A percentile compares a stretch with the other conserved stretches of the same genome.
Evolutionary conservation across 1,284 basidiomycete genomes (phyloP).

Genomic region (Ceratobasidium sp.): DNA sequence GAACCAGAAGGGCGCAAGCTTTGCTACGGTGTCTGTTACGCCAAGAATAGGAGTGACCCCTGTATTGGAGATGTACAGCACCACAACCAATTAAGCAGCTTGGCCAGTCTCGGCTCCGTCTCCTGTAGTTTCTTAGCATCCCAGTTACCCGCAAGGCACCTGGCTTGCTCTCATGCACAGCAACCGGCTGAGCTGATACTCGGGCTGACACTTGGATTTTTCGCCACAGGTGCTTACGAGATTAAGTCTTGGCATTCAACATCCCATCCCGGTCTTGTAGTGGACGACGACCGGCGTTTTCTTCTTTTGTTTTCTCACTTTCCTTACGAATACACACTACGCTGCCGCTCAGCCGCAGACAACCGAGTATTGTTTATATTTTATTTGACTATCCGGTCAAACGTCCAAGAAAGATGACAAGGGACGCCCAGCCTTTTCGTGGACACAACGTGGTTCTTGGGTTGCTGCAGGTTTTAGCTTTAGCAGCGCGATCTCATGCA

Average conservation of each 20-base stretch:
- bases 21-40: neutral
- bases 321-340: conserved; percentile 2
- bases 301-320: conserved; percentile 5
- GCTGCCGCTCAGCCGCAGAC: neutral
- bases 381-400: neutral
- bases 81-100: neutral
- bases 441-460: conserved; percentile 44
- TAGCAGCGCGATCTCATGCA: conserved; percentile 27
- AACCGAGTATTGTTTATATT: neutral
- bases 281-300: conserved; percentile 4
- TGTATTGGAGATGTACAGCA: conserved; percentile 4
- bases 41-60: conserved; percentile 19
- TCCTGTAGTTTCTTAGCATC: neutral
- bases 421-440: conserved; percentile 43
- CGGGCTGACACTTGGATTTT: neutral
- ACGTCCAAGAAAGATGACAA: conserved; percentile 27
- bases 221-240: conserved; percentile 20
- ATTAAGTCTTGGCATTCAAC: conserved; percentile 30
- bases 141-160: neutral
- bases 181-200: neutral
- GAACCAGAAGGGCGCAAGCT: no score
- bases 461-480: conserved; percentile 1
- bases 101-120: neutral
- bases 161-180: neutral
- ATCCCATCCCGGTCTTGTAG: neutral